A percentile compares a stretch with the other conserved stretches of the same genome.
These are phyloP conservation scores for Quercus glauca DNA, from an alignment of 306 rosid genomes.

Conservation along the genomic window DNA sequence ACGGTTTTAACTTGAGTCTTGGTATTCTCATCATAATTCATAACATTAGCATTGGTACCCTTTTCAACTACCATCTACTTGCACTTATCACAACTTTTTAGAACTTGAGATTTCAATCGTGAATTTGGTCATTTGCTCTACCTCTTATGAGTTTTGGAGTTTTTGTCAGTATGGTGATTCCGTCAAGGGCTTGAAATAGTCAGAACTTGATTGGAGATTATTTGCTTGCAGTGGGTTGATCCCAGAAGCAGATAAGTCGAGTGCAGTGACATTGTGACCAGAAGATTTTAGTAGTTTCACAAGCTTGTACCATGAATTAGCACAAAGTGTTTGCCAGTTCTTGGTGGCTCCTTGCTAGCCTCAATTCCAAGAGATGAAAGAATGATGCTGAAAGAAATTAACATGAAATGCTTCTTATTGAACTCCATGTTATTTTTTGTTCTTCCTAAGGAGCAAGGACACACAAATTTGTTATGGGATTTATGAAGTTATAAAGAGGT, in stretches of 20 bases:
- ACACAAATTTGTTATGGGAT: background rate
- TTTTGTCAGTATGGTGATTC: background rate
- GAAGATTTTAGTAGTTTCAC: background rate
- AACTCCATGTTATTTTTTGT: slow-evolving; percentile 7
- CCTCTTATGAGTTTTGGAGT: no score
- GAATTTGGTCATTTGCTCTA: no score
- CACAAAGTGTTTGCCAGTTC: slow-evolving; percentile 27
- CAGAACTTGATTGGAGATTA: slow-evolving; percentile 23
- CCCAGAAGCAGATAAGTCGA: slow-evolving; percentile 38
- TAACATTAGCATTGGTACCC: no score
- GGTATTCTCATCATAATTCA: no score
- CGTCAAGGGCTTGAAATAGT: slow-evolving; percentile 34
- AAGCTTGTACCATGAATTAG: slow-evolving; percentile 52
- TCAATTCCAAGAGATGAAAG: background rate
- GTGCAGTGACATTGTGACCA: slow-evolving; percentile 33
- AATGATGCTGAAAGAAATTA: background rate
- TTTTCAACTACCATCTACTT: no score
- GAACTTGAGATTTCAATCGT: no score
- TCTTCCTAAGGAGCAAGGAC: background rate
- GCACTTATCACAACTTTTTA: no score
- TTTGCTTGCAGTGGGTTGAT: background rate
- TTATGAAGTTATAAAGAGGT: background rate
- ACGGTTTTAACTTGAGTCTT: no score
- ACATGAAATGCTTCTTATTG: background rate
- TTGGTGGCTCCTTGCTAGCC: background rate